Percentiles rank a stretch among this genome's conserved stretches.
These are phyloP conservation scores for Trichothecium roseum DNA, from an alignment of 2,329 filamentous ascomycete species.

Conservation along the genomic window DNA sequence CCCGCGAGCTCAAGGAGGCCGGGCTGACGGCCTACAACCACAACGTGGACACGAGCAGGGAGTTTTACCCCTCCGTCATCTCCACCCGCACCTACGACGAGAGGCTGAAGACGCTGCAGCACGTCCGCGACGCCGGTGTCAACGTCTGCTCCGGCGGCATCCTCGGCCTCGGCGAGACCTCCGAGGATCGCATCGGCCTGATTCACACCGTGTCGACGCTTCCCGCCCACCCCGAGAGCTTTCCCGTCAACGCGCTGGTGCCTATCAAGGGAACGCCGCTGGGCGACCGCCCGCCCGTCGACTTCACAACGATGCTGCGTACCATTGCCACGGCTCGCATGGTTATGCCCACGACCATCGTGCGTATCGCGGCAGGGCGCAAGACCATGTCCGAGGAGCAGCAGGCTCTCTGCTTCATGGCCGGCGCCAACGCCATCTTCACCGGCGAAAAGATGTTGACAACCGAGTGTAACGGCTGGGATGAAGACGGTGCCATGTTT, in stretches of 20 bases:
- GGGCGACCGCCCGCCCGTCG: constrained; percentile 60
- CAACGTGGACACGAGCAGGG: constrained; percentile 82
- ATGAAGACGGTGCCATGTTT: constrained; percentile 79
- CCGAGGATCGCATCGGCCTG: constrained; percentile 70
- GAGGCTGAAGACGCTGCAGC: constrained; percentile 64
- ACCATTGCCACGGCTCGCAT: constrained; percentile 78
- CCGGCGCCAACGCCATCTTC: constrained; percentile 88
- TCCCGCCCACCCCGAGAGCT: constrained; percentile 75
- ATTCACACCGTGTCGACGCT: constrained; percentile 75
- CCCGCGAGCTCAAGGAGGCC: constrained; percentile 70
- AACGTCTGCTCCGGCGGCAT: constrained; percentile 89
- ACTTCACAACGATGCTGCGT: constrained; percentile 68
- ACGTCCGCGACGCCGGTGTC: constrained; percentile 78
- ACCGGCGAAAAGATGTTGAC: constrained; percentile 95
- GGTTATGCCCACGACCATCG: constrained; percentile 76
- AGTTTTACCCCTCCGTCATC: constrained; percentile 81
- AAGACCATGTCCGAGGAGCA: constrained; percentile 81
- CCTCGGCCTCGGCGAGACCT: constrained; percentile 70
- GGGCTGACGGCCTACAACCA: constrained; percentile 90
- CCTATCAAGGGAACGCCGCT: constrained; percentile 85
- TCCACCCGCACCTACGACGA: constrained; percentile 82
- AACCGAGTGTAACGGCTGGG: constrained; percentile 84
- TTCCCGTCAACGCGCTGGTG: constrained; percentile 84
- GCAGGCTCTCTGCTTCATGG: constrained; percentile 82
- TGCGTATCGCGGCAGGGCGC: constrained; percentile 74